Percentiles rank a stretch among this genome's conserved stretches.
phyloP scores from a whole-genome alignment of 2,329 filamentous ascomycete species.

The Arthrinium phaeospermum region DNA sequence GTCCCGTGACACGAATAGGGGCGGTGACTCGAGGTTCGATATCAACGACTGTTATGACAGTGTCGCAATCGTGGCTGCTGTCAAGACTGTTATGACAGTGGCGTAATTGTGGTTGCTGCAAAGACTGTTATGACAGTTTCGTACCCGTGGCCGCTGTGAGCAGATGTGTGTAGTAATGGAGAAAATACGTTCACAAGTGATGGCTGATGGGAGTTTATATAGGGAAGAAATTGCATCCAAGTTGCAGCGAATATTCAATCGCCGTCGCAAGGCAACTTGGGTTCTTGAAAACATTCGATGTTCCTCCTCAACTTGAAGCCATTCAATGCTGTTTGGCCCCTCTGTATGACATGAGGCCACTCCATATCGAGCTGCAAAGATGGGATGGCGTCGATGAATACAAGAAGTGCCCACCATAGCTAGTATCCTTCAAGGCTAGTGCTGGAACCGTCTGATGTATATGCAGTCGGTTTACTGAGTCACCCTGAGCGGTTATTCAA shows the following conservation, averaged over 20 bases:
- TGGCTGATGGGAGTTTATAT: background rate
- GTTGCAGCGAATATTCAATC: background rate
- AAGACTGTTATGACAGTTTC: background rate
- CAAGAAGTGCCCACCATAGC: background rate
- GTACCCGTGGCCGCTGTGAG: background rate
- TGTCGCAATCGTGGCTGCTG: background rate
- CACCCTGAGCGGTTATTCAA: background rate
- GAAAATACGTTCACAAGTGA: background rate
- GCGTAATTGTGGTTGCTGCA: background rate
- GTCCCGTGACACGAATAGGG: background rate
- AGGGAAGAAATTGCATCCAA: background rate
- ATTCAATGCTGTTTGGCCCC: background rate
- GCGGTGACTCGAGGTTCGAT: background rate
- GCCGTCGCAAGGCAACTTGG: background rate
- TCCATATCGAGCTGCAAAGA: background rate
- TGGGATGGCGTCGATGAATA: background rate
- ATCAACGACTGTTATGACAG: background rate
- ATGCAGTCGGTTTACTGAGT: background rate
- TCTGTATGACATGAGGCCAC: background rate
- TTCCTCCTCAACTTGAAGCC: background rate
- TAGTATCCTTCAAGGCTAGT: background rate
- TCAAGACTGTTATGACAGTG: background rate
- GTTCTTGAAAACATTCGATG: background rate
- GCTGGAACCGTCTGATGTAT: background rate
- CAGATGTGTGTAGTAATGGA: background rate